phyloP scores from a whole-genome alignment of 371 early-diverging fungal genomes.

The Dichotomocladium elegans region DNA sequence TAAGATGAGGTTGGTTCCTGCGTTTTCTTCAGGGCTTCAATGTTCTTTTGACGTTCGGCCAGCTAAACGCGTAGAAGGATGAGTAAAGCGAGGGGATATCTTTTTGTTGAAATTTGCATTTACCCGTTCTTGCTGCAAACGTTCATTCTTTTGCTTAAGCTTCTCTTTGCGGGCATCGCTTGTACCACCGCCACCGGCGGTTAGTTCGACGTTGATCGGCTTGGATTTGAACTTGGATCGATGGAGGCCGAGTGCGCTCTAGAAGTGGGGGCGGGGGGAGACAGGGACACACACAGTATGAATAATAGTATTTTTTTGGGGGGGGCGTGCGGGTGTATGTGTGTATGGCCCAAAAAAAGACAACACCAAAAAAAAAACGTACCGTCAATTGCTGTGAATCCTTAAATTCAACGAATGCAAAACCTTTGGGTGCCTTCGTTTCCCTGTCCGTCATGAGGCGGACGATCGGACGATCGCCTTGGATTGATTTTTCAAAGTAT shows the following conservation, averaged over 20 bases:
- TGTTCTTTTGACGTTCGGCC: no score
- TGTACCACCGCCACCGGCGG: constrained; percentile 79
- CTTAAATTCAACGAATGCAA: constrained; percentile 74
- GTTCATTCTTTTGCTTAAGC: constrained; percentile 60
- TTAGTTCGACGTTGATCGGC: constrained; percentile 76
- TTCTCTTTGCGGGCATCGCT: constrained; percentile 62
- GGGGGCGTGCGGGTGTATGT: no score
- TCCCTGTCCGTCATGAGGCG: constrained; percentile 72
- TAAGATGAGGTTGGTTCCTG: no score
- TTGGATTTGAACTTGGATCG: constrained; percentile 61
- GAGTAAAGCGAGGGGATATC: no score
- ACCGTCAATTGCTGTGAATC: constrained; percentile 53
- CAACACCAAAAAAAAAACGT: background rate
- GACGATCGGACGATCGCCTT: constrained; percentile 47
- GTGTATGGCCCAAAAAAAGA: background rate
- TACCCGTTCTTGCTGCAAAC: constrained; percentile 67
- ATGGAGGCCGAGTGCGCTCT: constrained; percentile 70
- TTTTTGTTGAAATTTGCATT: no score
- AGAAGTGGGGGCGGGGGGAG: background rate
- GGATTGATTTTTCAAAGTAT: constrained; percentile 61
- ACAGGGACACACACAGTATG: background rate
- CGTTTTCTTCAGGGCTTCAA: no score
- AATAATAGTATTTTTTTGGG: no score
- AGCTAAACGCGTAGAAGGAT: no score
- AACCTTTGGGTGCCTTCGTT: constrained; percentile 74